phyloP scores from a whole-genome alignment of 371 early-diverging fungal species.

The Lichtheimia ornata region DNA sequence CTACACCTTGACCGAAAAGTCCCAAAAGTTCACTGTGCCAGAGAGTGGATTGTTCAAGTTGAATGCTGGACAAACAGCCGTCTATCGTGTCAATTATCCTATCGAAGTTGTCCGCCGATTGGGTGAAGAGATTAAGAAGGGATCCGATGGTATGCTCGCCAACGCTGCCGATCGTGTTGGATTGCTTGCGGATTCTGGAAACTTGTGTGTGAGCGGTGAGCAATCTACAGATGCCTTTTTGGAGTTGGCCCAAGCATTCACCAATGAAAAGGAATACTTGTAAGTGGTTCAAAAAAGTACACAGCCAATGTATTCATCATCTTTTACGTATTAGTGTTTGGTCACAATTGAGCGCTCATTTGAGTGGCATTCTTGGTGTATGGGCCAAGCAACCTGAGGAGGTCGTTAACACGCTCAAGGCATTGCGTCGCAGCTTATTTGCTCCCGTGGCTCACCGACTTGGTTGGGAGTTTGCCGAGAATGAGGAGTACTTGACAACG shows the following conservation, averaged over 20 bases:
- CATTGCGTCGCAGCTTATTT: slow-evolving; percentile 58
- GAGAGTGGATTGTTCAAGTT: slow-evolving; percentile 53
- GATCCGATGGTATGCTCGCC: slow-evolving; percentile 47
- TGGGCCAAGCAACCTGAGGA: slow-evolving; percentile 56
- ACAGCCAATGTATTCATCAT: not conserved
- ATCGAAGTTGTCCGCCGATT: slow-evolving; percentile 53
- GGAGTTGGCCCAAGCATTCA: slow-evolving; percentile 51
- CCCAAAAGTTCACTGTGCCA: slow-evolving; percentile 43
- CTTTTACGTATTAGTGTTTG: slow-evolving; percentile 25
- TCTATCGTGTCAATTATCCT: slow-evolving; percentile 78
- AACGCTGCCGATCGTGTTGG: slow-evolving; percentile 70
- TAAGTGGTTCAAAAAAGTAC: slow-evolving; percentile 19
- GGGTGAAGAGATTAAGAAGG: slow-evolving; percentile 56
- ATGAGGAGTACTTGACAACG: slow-evolving; percentile 52
- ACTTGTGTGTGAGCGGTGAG: slow-evolving; percentile 59
- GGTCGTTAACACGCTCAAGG: slow-evolving; percentile 45
- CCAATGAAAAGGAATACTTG: slow-evolving; percentile 53
- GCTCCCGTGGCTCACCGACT: slow-evolving; percentile 57
- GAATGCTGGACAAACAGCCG: slow-evolving; percentile 57
- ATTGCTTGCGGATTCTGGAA: slow-evolving; percentile 67
- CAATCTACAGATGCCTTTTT: slow-evolving; percentile 57
- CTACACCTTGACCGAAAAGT: slow-evolving; percentile 47
- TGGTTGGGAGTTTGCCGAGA: slow-evolving; percentile 60
- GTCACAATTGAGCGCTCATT: slow-evolving; percentile 55
- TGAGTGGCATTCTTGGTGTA: slow-evolving; percentile 50